Evolutionary conservation across 202 grass and related monocot species (phyloP).

Genomic region (Panicum hallii): DNA sequence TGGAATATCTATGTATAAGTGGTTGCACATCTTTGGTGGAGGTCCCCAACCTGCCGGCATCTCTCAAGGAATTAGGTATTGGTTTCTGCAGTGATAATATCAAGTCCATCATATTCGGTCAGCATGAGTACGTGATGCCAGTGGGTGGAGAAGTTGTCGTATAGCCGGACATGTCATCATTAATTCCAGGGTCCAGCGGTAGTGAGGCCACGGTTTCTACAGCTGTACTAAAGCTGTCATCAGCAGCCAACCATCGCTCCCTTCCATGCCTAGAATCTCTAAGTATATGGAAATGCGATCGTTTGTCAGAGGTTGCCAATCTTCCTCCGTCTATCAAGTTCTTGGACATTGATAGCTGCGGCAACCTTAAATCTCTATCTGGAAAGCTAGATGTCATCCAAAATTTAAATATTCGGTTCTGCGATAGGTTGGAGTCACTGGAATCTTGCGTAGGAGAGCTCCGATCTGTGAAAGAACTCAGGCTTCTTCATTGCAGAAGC

Average conservation of each 20-base stretch:
- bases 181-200: neutral
- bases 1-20: fast-evolving
- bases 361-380: neutral
- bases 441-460: too few relatives aligned
- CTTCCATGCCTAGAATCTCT: neutral
- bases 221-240: neutral
- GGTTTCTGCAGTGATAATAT: fast-evolving
- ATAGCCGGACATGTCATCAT: neutral
- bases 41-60: conserved; percentile 5
- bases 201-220: neutral
- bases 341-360: neutral
- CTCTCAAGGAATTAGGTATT: neutral
- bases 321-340: neutral
- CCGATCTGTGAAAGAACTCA: too few relatives aligned
- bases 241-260: neutral
- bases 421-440: too few relatives aligned
- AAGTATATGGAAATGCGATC: fast-evolving
- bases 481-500: fast-evolving
- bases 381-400: too few relatives aligned
- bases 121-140: neutral
- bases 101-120: neutral
- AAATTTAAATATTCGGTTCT: too few relatives aligned
- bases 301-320: neutral
- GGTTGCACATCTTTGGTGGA: neutral
- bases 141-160: neutral